A percentile compares a stretch with the other conserved stretches of the same genome.
Evolutionary conservation across 2,329 filamentous ascomycete species (phyloP).

Genomic region (Colletotrichum euphorbiae): DNA sequence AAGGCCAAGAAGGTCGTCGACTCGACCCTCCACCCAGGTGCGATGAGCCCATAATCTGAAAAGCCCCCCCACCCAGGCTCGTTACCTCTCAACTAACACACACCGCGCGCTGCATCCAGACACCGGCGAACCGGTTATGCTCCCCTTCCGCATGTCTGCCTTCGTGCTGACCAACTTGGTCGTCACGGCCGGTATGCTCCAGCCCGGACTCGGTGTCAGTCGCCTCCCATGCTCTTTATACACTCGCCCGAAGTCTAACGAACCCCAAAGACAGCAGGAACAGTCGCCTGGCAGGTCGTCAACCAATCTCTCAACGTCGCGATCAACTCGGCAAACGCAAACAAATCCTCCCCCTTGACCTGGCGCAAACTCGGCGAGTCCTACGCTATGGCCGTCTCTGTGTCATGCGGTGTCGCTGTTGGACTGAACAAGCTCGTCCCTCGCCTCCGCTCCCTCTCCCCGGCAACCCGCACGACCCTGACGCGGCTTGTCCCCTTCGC

Average conservation of each 20-base stretch:
- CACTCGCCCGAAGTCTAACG: conserved; percentile 31
- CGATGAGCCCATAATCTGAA: conserved; percentile 43
- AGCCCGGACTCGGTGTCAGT: conserved; percentile 80
- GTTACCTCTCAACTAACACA: conserved; percentile 29
- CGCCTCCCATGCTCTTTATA: background rate
- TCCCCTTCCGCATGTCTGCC: conserved; percentile 97
- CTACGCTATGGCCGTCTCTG: conserved; percentile 90
- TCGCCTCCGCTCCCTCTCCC: conserved; percentile 80
- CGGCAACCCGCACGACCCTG: conserved; percentile 80
- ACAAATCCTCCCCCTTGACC: conserved; percentile 93
- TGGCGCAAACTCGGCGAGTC: conserved; percentile 85
- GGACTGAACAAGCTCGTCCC: conserved; percentile 92
- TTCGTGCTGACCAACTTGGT: conserved; percentile 94
- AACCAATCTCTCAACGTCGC: conserved; percentile 99
- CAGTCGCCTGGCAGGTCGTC: conserved; percentile 91
- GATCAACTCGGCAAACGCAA: conserved; percentile 97
- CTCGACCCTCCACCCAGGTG: conserved; percentile 95
- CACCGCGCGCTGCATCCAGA: conserved; percentile 64
- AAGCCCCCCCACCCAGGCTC: conserved; percentile 1
- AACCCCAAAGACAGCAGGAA: conserved; percentile 75
- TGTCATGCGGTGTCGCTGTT: conserved; percentile 92
- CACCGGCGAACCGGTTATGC: conserved; percentile 89
- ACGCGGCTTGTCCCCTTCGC: conserved; percentile 94
- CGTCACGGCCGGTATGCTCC: conserved; percentile 97
- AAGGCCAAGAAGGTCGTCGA: conserved; percentile 96